These are phyloP conservation scores for Terfezia boudieri DNA, from an alignment of 495 filamentous ascomycete species.

Conservation along the genomic window DNA sequence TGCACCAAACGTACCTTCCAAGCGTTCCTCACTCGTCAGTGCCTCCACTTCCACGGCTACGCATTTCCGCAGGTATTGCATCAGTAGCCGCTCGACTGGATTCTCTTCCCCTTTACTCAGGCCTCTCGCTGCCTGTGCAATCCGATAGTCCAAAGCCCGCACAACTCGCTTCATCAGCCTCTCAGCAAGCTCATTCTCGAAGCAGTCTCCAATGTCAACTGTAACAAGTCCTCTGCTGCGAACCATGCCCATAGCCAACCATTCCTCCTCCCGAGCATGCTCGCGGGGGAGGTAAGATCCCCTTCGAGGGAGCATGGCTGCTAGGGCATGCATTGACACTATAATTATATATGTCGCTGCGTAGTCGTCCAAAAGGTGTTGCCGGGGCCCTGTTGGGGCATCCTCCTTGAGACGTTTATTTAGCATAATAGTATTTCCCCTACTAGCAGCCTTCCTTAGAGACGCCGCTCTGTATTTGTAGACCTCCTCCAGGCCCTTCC, in stretches of 20 bases:
- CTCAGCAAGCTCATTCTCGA: conserved; percentile 39
- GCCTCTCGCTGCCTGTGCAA: not conserved
- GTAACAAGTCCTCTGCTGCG: conserved; percentile 32
- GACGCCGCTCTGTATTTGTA: conserved; percentile 21
- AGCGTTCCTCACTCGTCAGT: not conserved
- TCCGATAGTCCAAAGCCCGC: conserved; percentile 25
- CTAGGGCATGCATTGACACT: conserved; percentile 34
- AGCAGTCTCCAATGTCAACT: conserved; percentile 23
- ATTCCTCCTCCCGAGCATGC: conserved; percentile 24
- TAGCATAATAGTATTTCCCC: conserved; percentile 19
- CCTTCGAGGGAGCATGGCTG: conserved; percentile 26
- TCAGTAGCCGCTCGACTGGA: conserved; percentile 4
- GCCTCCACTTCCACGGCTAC: conserved; percentile 1
- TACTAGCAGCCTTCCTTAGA: not conserved
- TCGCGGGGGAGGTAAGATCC: not conserved
- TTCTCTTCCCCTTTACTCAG: not conserved
- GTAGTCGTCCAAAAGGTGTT: conserved; percentile 30
- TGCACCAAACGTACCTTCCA: conserved; percentile 6
- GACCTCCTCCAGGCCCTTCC: conserved; percentile 44
- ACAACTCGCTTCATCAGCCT: conserved; percentile 33
- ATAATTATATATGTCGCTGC: conserved; percentile 31
- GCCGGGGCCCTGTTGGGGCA: conserved; percentile 12
- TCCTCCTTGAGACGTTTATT: conserved; percentile 28
- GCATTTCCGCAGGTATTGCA: conserved; percentile 10
- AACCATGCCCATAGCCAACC: conserved; percentile 29